Evolutionary conservation across 2,329 filamentous ascomycete species (phyloP), one percentile per base, ranked within the genome.

Genomic region (Colletotrichum tropicale): DNA sequence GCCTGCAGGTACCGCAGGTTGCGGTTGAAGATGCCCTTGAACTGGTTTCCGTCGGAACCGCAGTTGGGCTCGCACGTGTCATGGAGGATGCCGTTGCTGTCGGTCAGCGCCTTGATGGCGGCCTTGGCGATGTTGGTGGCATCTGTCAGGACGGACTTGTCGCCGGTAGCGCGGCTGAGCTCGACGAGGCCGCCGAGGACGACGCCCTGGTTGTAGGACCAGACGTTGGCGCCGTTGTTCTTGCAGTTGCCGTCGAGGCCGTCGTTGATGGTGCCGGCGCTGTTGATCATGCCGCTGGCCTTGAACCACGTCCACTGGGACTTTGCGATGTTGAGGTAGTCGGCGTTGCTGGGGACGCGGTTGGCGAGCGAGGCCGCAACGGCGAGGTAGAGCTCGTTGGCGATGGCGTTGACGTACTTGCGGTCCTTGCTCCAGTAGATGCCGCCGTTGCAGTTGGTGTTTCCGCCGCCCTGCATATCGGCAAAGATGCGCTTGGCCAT

Each of bases 21-120:
- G 24, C 93, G 88, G 18, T 91, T 87, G 77, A 95, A 94, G 43
- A 95, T 87, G 5, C 94, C 94, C 83, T 95, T 95, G 88, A 95
- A 95, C 80, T 94, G 91, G 38, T 90, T 87, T 2, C 87, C 89
- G 75, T 92, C 89, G 21, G 80, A 81, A 13, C 85, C 86, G 70
- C 87, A 90, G 77, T 85, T 78, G 55, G 84, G 82, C 71, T 89
- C 88, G 77, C 89, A 90, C 5, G 81, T 77, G 30, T 90, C 89
- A 32, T 85, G 86, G 5, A 93, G 83, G 30, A 92, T 85, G 13
- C 88, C 87, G 68, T 87, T 82, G 0, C 82, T 72, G 75, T 88
- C 86, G 6, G 87, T 81, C 7, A 91, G 81, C 28, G 84, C 78
- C 13, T 80, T 78, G 72, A 92, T 89, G 16, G 89, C 89, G 0